Base-by-base conservation (phyloP, 371 early-diverging fungal genomes). In the Mucor mucedo region DNA sequence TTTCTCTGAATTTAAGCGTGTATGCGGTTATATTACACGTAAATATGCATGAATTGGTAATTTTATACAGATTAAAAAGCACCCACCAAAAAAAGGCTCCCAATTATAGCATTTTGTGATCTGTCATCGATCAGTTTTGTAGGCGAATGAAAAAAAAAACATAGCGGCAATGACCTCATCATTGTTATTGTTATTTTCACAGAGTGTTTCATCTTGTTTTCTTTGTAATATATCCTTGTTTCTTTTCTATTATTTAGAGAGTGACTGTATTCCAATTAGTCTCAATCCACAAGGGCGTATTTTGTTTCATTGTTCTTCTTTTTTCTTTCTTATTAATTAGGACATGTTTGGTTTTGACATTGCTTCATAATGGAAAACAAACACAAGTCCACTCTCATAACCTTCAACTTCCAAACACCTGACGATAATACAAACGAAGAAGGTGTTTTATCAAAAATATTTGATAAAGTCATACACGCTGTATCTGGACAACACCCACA, bases 391-490 rank as follows among this genome's bases (percentile, higher is more conserved):
- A 72, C 69, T 10, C 63, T 84, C 39, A 83, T 80, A 9, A 78
- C 73, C 50, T 84, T 84, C 52, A 68, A 79, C 44, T 71, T 84
- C 44, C 70, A 81, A 57, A 41, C 71, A 58, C 56, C 75, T 55
- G 66, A 77, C 38, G 64, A 80, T 54, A 63, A 65, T 11, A 77
- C 75, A 55, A 80, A 79, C n/a, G 80, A 76, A 30, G 70, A 70
- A 41, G 73, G 75, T 38, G 84, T 82, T 5, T 69, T 88, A 27
- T 80, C 86, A 49, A 87, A 86, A 52, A 66, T 88, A 52, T 79
- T 86, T 54, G 82, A 78, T 21, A 79, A 80, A 28, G 84, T 88
- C 32, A 77, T 76, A 29, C 73, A 71, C 52, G 84, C 84, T 0
- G 82, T 81, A 55, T 72, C 75, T 16, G 80, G 76, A 27, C 68